Conservation (phyloP, 768 basidiomycete genomes). For the Suillus subaureus region DNA sequence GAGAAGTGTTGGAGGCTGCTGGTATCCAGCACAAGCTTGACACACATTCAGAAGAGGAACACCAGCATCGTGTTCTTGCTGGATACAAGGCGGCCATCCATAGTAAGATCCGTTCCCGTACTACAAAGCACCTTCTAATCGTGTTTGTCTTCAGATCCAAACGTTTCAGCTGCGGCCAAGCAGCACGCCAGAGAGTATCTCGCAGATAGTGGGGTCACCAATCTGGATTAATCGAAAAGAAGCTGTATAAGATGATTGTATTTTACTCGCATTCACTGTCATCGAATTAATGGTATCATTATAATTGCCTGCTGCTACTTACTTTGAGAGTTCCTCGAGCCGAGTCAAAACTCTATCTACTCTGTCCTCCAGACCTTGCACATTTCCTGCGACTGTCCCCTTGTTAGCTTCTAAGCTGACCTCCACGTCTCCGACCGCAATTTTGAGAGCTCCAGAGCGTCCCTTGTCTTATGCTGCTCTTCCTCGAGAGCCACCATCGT, state of each 20-base stretch:
- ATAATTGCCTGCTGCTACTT: slow-evolving; percentile 6
- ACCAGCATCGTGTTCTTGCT: slow-evolving; percentile 48
- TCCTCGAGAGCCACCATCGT: slow-evolving; percentile 68
- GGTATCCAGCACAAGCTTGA: slow-evolving; percentile 38
- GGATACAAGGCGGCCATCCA: slow-evolving; percentile 59
- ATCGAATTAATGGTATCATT: slow-evolving; percentile 7
- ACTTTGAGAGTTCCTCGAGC: slow-evolving; percentile 39
- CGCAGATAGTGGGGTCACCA: slow-evolving; percentile 27
- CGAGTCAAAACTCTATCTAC: slow-evolving; percentile 50
- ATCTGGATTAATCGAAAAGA: slow-evolving; percentile 10
- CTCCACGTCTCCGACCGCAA: slow-evolving; percentile 74
- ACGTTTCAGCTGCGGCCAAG: slow-evolving; percentile 51
- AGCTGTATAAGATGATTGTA: background rate
- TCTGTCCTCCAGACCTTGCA: slow-evolving; percentile 65
- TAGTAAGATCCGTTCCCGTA: slow-evolving; percentile 33
- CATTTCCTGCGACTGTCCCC: slow-evolving; percentile 70
- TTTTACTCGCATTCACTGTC: background rate
- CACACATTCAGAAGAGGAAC: slow-evolving; percentile 38
- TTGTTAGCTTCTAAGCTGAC: slow-evolving; percentile 76
- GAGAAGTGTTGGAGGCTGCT: slow-evolving; percentile 51
- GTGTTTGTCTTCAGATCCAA: slow-evolving; percentile 37
- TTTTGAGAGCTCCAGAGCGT: slow-evolving; percentile 67
- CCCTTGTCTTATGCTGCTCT: slow-evolving; percentile 67
- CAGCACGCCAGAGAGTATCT: slow-evolving; percentile 47
- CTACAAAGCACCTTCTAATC: slow-evolving; percentile 5